These are phyloP conservation scores for Cucurbita pepo DNA, from an alignment of 306 rosid genomes.

Conservation along the genomic window DNA sequence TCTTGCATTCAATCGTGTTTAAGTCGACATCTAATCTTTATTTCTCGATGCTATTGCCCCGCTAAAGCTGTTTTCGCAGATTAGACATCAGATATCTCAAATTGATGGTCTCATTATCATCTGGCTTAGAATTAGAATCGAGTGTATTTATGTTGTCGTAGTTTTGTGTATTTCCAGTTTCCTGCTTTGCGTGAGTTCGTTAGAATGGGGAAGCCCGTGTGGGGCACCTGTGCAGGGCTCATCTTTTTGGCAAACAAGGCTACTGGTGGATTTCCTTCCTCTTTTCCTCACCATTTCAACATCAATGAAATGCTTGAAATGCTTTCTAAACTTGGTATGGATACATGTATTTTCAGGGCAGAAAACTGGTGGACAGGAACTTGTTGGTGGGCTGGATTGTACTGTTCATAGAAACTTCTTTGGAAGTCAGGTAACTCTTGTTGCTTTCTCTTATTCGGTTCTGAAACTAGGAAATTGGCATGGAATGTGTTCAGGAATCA, in stretches of 20 bases:
- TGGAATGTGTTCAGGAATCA: neutral
- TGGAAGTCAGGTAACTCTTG: slow-evolving; percentile 71
- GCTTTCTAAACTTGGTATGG: slow-evolving; percentile 4
- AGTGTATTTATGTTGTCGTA: neutral
- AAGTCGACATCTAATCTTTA: neutral
- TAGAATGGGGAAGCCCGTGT: slow-evolving; percentile 82
- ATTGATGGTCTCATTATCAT: neutral
- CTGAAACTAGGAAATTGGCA: neutral
- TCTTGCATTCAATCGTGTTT: neutral
- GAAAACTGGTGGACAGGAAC: slow-evolving; percentile 77
- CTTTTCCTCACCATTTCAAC: neutral
- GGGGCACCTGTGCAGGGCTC: slow-evolving; percentile 99
- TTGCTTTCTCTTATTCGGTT: neutral
- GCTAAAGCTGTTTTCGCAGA: neutral
- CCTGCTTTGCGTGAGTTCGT: slow-evolving; percentile 88
- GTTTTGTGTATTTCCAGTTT: slow-evolving; percentile 31
- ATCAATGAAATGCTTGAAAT: neutral
- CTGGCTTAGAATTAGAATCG: neutral
- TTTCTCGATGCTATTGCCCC: neutral
- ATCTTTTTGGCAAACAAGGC: slow-evolving; percentile 87
- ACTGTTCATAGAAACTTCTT: slow-evolving; percentile 88
- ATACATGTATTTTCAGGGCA: slow-evolving; percentile 52
- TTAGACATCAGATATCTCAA: neutral
- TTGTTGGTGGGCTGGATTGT: slow-evolving; percentile 93
- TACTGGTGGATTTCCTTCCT: slow-evolving; percentile 27